Conservation (phyloP, 2,329 filamentous ascomycete species). For the Neurospora sp. region DNA sequence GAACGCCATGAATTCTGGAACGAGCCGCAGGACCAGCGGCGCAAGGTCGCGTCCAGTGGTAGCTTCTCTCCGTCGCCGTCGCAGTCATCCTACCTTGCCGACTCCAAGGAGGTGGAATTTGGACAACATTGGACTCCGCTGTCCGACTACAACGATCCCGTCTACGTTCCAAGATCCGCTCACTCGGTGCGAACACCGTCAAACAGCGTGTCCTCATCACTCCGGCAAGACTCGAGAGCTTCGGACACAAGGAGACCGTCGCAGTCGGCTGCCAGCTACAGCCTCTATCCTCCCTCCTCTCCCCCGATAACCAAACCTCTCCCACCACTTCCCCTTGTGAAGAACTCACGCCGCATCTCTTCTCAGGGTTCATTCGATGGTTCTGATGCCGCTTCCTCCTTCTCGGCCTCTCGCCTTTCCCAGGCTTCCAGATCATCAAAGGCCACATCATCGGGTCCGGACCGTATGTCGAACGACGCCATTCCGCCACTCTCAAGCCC, state of each 20-base stretch:
- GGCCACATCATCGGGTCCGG: constrained; percentile 7
- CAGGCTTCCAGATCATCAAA: constrained; percentile 9
- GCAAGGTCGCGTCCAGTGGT: constrained; percentile 3
- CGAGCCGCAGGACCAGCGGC: constrained; percentile 2
- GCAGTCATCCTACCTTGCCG: constrained; percentile 2
- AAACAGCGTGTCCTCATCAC: constrained; percentile 3
- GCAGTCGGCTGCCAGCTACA: constrained; percentile 13
- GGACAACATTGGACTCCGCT: constrained; percentile 8
- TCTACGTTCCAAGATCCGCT: background rate
- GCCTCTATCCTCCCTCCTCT: constrained; percentile 14
- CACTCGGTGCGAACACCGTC: constrained; percentile 8
- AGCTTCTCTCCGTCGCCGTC: constrained; percentile 6
- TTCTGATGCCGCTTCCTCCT: constrained; percentile 8
- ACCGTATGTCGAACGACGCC: constrained; percentile 10
- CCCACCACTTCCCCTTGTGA: constrained; percentile 11
- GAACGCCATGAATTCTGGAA: constrained; percentile 3
- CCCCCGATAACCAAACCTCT: constrained; percentile 14
- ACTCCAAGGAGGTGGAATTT: constrained; percentile 6
- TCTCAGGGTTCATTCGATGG: constrained; percentile 12
- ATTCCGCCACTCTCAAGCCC: constrained; percentile 2
- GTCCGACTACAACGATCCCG: constrained; percentile 5
- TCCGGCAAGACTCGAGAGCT: constrained; percentile 12
- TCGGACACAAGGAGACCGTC: constrained; percentile 15
- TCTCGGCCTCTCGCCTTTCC: constrained; percentile 14
- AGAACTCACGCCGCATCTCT: constrained; percentile 10